Conservation (phyloP, 108 stramenopile species). For the Nitzschia inconspicua region DNA sequence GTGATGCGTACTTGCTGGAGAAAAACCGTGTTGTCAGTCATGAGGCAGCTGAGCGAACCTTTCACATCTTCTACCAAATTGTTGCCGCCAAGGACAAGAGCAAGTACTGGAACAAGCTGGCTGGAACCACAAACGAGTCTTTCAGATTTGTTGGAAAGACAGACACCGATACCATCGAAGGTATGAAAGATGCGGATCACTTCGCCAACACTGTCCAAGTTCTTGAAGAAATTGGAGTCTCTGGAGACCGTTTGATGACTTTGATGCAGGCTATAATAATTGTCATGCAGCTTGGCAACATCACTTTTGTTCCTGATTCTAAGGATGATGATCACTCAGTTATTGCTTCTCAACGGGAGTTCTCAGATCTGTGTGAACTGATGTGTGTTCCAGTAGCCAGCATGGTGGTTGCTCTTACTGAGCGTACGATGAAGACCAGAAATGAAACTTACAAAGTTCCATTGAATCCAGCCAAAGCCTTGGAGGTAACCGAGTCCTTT, state of each 20-base stretch:
- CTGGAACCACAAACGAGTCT: constrained; percentile 44
- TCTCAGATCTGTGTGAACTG: constrained; percentile 60
- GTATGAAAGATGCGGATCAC: constrained; percentile 63
- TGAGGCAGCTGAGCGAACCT: constrained; percentile 91
- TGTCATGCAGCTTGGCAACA: constrained; percentile 82
- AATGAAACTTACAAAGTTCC: constrained; percentile 76
- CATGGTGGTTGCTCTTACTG: constrained; percentile 64
- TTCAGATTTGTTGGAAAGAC: constrained; percentile 59
- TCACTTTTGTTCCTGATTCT: constrained; percentile 57
- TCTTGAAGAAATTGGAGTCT: constrained; percentile 56
- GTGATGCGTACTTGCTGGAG: constrained; percentile 90
- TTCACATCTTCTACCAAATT: constrained; percentile 98
- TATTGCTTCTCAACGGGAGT: constrained; percentile 40
- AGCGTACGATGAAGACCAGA: constrained; percentile 67
- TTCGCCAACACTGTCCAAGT: constrained; percentile 64
- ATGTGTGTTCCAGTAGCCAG: constrained; percentile 57
- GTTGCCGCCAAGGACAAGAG: constrained; percentile 67
- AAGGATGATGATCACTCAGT: constrained; percentile 58
- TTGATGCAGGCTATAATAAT: constrained; percentile 73
- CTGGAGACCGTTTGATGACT: constrained; percentile 47
- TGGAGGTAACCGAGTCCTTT: constrained; percentile 84
- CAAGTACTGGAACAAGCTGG: constrained; percentile 60
- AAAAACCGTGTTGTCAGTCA: constrained; percentile 91
- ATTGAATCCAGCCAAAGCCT: constrained; percentile 55
- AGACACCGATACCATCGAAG: constrained; percentile 54